Percentiles rank a stretch among this genome's conserved stretches.
These are phyloP conservation scores for Sporobolomyces phaffii DNA, from an alignment of 768 basidiomycete species.

Conservation along the genomic window DNA sequence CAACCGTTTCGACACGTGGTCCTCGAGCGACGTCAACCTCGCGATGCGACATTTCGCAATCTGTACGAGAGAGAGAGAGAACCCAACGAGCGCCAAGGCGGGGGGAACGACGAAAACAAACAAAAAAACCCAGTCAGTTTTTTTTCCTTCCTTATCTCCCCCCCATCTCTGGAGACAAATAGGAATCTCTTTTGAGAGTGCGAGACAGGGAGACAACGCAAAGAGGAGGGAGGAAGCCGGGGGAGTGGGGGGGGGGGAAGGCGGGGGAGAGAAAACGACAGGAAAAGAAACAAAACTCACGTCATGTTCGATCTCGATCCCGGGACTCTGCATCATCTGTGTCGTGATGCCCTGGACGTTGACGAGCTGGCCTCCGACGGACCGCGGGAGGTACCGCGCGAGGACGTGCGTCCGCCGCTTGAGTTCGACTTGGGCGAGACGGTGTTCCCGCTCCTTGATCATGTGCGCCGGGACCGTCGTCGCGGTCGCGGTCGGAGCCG, in stretches of 20 bases:
- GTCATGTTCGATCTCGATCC: constrained; percentile 18
- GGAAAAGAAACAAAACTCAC: not conserved
- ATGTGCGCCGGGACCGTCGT: not conserved
- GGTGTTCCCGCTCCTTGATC: constrained; percentile 9
- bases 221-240: too few relatives aligned
- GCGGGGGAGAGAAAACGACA: too few relatives aligned
- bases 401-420: not conserved
- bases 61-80: too few relatives aligned
- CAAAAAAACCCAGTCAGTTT: too few relatives aligned
- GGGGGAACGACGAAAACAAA: too few relatives aligned
- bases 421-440: not conserved
- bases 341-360: not conserved
- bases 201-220: too few relatives aligned
- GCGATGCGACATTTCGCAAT: constrained; percentile 7
- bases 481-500: not conserved
- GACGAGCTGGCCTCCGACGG: constrained; percentile 9
- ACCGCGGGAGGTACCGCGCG: constrained; percentile 20
- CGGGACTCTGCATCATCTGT: constrained; percentile 10
- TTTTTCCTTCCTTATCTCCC: too few relatives aligned
- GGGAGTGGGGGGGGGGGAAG: too few relatives aligned
- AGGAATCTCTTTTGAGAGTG: too few relatives aligned
- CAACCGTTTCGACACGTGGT: not conserved
- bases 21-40: not conserved
- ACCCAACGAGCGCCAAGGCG: too few relatives aligned
- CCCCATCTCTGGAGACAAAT: too few relatives aligned